Evolutionary conservation across 257 asterid genomes (phyloP), one percentile per base, ranked within the genome.

Genomic region (Plantago ovata): DNA sequence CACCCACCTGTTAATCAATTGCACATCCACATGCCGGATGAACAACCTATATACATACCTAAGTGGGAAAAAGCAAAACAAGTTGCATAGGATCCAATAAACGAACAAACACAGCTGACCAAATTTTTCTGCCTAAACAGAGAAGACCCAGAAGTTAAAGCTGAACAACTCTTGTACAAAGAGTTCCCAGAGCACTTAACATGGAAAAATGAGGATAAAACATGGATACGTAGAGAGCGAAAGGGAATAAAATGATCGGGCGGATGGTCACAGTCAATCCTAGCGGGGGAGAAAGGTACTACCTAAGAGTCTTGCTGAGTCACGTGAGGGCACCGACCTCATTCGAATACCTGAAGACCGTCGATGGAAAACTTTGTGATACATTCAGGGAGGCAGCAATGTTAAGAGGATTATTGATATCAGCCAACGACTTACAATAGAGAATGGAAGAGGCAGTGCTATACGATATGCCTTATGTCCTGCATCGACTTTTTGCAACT

Each of bases 281-380:
- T 0, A 14, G 7, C 4, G 67, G 50, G 10, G 67, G 58, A 1
- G 61, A 55, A n/a, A 39, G 65, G 3, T 69, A 46, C 8, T 39
- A 23, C n/a, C 22, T 62, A 0, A 15, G 53, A 2, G 4, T 53
- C 7, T 38, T 70, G 3, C 38, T 64, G 2, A n/a, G 16, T 1
- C 52, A 64, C 28, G 39, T 70, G 0, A 8, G 15, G 5, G 51
- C 62, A 5, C 62, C 53, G 1, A 58, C 3, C 3, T 52, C 62
- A 6, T 56, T 38, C 21, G 49, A 56, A 18, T 4, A 58, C 40
- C 52, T 58, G 0, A 6, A 40, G 22, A 58, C 21, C 10, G 3
- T 58, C 12, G 3, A 40, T 21, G 52, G 52, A 13, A 20, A 21
- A 11, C 8, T 3, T 9, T 43, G 23, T 6, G 9, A 7, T 8